Conservation (phyloP, 108 stramenopile species). For the Nitzschia putrida region DNA sequence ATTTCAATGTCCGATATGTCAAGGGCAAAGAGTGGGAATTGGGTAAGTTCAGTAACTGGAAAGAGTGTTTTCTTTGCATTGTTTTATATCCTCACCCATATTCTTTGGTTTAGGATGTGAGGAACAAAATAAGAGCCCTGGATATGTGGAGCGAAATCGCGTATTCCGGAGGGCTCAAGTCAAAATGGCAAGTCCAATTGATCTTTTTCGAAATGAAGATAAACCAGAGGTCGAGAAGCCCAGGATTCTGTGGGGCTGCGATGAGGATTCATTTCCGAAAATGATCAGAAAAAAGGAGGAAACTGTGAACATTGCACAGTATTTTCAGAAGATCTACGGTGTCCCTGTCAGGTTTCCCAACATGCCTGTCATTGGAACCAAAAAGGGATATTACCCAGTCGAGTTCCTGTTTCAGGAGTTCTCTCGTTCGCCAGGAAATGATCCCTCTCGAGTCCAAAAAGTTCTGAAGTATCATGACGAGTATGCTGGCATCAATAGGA, state of each 20-base stretch:
- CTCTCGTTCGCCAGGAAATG: conserved; percentile 1
- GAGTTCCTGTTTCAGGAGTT: conserved; percentile 30
- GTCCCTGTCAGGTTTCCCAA: conserved; percentile 9
- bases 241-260: conserved; percentile 2
- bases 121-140: too few species aligned
- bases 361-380: conserved; percentile 20
- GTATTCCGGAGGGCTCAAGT: neutral
- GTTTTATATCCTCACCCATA: neutral
- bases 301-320: neutral
- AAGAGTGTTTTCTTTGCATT: neutral
- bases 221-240: conserved; percentile 3
- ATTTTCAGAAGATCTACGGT: conserved; percentile 26
- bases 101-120: neutral
- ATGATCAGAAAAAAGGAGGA: neutral
- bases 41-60: neutral
- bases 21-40: conserved; percentile 3
- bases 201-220: neutral
- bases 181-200: neutral
- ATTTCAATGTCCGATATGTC: neutral
- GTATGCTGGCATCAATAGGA: conserved; percentile 9
- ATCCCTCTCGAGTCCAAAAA: conserved; percentile 1
- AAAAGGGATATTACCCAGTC: conserved; percentile 20
- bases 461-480: conserved; percentile 27
- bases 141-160: neutral
- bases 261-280: conserved; percentile 5